Conservation (phyloP, 164 flowering plant genomes). For the Macadamia integrifolia region DNA sequence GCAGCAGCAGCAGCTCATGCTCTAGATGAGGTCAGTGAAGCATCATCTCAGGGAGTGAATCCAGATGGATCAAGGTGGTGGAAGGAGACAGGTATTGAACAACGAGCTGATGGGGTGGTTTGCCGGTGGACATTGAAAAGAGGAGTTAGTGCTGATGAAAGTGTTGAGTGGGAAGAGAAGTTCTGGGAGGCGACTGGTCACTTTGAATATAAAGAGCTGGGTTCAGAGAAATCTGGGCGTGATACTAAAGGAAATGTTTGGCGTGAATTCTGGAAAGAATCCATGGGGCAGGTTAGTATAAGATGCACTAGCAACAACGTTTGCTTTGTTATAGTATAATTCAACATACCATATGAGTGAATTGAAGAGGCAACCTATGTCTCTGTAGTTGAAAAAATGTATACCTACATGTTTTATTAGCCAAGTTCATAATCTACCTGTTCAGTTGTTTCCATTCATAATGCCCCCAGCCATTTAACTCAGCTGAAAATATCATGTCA, state of each 20-base stretch:
- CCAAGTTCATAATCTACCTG: background rate
- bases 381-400: background rate
- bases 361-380: too few relatives aligned
- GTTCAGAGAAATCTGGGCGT: slow-evolving; percentile 95
- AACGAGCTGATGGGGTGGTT: slow-evolving; percentile 77
- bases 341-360: background rate
- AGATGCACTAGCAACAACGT: background rate
- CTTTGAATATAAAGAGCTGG: slow-evolving; percentile 83
- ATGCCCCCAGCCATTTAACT: background rate
- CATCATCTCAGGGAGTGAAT: slow-evolving; percentile 38
- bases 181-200: slow-evolving; percentile 94
- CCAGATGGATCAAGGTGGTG: slow-evolving; percentile 90
- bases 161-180: slow-evolving; percentile 89
- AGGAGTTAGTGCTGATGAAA: slow-evolving; percentile 75
- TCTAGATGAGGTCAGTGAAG: slow-evolving; percentile 35
- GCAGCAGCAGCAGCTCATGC: slow-evolving; percentile 74
- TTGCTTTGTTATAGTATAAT: background rate
- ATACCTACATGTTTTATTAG: background rate
- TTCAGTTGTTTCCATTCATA: background rate
- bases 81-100: slow-evolving; percentile 83
- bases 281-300: slow-evolving; percentile 74
- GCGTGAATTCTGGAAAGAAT: slow-evolving; percentile 93
- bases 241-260: slow-evolving; percentile 88
- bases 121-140: slow-evolving; percentile 91
- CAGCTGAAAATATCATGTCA: background rate